Evolutionary conservation across 1,284 basidiomycete genomes (phyloP).

Genomic region (Thelephora terrestris): DNA sequence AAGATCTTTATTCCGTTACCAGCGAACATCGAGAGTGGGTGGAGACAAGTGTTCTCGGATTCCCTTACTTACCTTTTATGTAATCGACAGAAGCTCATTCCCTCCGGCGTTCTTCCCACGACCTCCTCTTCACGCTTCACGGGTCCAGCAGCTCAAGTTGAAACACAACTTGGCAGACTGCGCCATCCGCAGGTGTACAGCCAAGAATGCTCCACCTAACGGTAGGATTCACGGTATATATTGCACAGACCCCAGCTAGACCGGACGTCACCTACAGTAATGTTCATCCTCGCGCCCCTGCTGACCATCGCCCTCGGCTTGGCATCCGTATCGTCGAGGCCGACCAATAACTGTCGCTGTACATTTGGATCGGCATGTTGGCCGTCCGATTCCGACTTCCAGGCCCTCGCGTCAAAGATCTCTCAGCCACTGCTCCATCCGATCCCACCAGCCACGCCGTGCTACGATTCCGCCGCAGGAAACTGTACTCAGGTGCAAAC

Average conservation of each 20-base stretch:
- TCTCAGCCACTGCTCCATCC: constrained; percentile 31
- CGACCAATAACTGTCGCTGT: constrained; percentile 13
- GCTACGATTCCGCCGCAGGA: constrained; percentile 24
- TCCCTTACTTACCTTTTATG: neutral
- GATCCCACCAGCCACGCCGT: constrained; percentile 18
- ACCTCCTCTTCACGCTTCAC: too few species aligned
- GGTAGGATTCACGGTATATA: too few species aligned
- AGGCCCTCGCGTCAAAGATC: constrained; percentile 22
- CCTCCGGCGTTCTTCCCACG: neutral
- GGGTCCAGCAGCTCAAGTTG: too few species aligned
- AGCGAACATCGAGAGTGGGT: constrained; percentile 47
- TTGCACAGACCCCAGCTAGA: constrained; percentile 9
- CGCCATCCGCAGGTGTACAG: too few species aligned
- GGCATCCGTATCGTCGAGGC: neutral
- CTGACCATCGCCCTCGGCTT: neutral
- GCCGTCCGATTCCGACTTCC: constrained; percentile 28
- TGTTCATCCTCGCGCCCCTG: neutral
- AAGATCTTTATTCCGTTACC: constrained; percentile 88
- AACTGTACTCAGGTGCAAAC: constrained; percentile 25
- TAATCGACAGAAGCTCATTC: neutral
- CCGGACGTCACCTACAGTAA: too few species aligned
- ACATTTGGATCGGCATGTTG: constrained; percentile 29
- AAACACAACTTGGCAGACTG: too few species aligned
- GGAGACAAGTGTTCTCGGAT: neutral
- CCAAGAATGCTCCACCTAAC: too few species aligned